Base-by-base conservation (phyloP, 2,329 filamentous ascomycete genomes). In the Talaromyces sp. region DNA sequence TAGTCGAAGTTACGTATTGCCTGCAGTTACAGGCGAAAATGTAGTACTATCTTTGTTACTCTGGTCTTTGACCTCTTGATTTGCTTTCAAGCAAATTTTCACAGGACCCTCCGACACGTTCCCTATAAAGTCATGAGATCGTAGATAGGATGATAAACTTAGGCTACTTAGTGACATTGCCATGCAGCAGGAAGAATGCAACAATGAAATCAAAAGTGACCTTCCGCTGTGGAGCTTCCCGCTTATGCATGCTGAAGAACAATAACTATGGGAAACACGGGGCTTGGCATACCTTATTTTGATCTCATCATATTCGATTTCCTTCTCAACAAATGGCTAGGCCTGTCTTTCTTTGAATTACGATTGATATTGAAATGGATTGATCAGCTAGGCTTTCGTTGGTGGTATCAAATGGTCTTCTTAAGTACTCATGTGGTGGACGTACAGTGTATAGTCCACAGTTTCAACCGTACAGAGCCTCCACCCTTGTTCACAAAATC, bases 251-350 rank as follows among this genome's bases (percentile, higher is more conserved):
- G 18, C 31, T 54, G 50, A n/a, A 59, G 39, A 39, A 46, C 39
- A 44, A 28, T 28, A 55, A 37, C 35, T 39, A 62, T 52, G 59
- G 59, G 25, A 33, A 61, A 21, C 4, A 7, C 21, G 58, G 23
- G 37, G 54, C 60, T 62, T 62, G 60, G 60, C 60, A 28, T 21
- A 54, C 54, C 46, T 62, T 62, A 62, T 33, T 58, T 58, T 39
- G 58, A 62, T 44, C 61, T 52, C 55, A 44, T 44, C 44, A 25
- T 18, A 54, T 23, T n/a, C 5, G 48, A 3, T 55, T 8, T 44
- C 37, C 39, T 39, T 16, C 18, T 14, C 11, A 23, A 21, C 21
- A 31, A 5, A 54, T 21, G 11, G 28, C 7, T 37, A 4, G 31
- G 4, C 28, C 23, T 21, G 8, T 33, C 9, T 37, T 23, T 16